These are phyloP conservation scores for Mycena galericulata DNA, from an alignment of 768 basidiomycete genomes.

Conservation along the genomic window DNA sequence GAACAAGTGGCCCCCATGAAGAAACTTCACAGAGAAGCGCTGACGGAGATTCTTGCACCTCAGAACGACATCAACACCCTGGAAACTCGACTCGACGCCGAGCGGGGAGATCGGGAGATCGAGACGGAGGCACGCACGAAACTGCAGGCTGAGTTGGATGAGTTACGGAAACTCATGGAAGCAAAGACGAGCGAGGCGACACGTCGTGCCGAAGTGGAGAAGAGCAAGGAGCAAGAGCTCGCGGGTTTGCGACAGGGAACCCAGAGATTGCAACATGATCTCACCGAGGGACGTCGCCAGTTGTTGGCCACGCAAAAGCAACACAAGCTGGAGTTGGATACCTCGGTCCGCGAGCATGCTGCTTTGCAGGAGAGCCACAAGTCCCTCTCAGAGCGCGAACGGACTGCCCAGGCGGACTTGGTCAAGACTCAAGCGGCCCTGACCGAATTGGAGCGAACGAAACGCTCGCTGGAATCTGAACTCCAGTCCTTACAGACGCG, in stretches of 20 bases:
- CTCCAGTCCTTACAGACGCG: constrained; percentile 75
- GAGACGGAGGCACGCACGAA: constrained; percentile 65
- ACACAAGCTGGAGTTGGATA: constrained; percentile 82
- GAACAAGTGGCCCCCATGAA: constrained; percentile 67
- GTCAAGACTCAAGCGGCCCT: constrained; percentile 61
- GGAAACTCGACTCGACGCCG: constrained; percentile 69
- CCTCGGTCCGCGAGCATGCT: constrained; percentile 67
- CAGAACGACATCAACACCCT: constrained; percentile 77
- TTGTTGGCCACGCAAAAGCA: constrained; percentile 77
- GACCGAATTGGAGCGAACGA: constrained; percentile 74
- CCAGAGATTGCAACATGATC: constrained; percentile 70
- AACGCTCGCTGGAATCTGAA: constrained; percentile 77
- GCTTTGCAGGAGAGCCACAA: constrained; percentile 70
- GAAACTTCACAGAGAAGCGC: constrained; percentile 63
- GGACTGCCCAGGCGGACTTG: constrained; percentile 61
- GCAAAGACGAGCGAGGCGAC: constrained; percentile 91
- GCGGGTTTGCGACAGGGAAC: constrained; percentile 75
- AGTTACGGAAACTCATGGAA: constrained; percentile 84
- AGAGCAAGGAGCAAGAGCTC: constrained; percentile 90
- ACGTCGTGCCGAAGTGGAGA: constrained; percentile 84
- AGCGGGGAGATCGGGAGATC: constrained; percentile 62
- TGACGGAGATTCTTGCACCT: constrained; percentile 75
- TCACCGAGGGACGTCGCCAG: constrained; percentile 71
- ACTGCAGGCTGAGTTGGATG: constrained; percentile 87
- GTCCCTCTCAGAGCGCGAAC: constrained; percentile 74